Percentiles rank a stretch among this genome's conserved stretches.
Evolutionary conservation across 2,329 filamentous ascomycete genomes (phyloP).

Genomic region (Colletotrichum sp.): DNA sequence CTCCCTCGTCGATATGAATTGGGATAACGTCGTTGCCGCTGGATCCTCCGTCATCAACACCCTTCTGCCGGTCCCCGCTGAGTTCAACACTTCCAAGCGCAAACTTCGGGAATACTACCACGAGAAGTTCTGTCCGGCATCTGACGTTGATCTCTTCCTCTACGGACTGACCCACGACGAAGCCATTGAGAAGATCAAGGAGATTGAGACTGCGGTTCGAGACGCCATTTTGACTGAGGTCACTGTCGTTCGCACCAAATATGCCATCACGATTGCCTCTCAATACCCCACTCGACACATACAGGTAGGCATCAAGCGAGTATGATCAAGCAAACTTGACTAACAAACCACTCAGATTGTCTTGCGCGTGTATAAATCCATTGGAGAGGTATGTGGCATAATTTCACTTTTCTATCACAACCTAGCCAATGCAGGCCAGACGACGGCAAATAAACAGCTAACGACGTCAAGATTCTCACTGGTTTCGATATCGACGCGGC

Average conservation of each 20-base stretch:
- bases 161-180: slow-evolving; percentile 80
- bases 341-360: slow-evolving; percentile 65
- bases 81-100: slow-evolving; percentile 67
- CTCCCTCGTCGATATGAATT: slow-evolving; percentile 76
- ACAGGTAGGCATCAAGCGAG: slow-evolving; percentile 47
- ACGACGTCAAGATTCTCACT: slow-evolving; percentile 64
- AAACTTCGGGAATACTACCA: slow-evolving; percentile 78
- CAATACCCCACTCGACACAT: slow-evolving; percentile 85
- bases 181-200: slow-evolving; percentile 81
- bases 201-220: slow-evolving; percentile 77
- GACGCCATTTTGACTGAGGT: slow-evolving; percentile 84
- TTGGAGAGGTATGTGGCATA: slow-evolving; percentile 63
- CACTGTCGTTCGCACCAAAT: slow-evolving; percentile 84
- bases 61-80: slow-evolving; percentile 71
- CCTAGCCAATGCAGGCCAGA: not conserved
- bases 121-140: slow-evolving; percentile 79
- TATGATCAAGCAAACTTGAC: not conserved
- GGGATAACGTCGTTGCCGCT: slow-evolving; percentile 82
- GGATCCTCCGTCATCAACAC: slow-evolving; percentile 84
- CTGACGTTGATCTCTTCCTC: slow-evolving; percentile 86
- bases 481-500: slow-evolving; percentile 90
- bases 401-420: not conserved
- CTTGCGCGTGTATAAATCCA: slow-evolving; percentile 81
- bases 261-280: slow-evolving; percentile 84
- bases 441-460: not conserved